These are phyloP conservation scores for Saccharomycodes ludwigii DNA, from an alignment of 805 yeast species.

Conservation along the genomic window DNA sequence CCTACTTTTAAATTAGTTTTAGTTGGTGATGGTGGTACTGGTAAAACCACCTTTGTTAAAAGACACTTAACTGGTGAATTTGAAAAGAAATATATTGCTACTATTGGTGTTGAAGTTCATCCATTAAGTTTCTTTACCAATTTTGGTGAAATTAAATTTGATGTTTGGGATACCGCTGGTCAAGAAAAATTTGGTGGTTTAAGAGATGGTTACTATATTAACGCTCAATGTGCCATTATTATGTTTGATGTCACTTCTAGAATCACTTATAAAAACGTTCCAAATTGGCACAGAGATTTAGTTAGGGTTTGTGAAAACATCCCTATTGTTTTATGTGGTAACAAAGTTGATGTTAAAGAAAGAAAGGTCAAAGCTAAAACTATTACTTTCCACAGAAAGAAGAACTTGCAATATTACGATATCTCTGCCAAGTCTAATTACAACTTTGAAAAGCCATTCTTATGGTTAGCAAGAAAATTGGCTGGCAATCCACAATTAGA, in stretches of 20 bases:
- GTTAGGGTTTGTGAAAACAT: constrained; percentile 99
- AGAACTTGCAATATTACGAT: constrained; percentile 98
- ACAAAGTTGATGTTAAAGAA: constrained; percentile 99
- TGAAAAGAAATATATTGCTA: constrained; percentile 97
- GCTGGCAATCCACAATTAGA: constrained; percentile 97
- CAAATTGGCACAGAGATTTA: constrained; percentile 99
- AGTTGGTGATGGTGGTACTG: constrained; percentile 99
- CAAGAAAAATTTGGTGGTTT: constrained; percentile 99
- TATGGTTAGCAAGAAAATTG: constrained; percentile 98
- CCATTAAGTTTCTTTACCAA: constrained; percentile 97
- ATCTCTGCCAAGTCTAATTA: constrained; percentile 99
- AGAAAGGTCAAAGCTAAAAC: constrained; percentile 99
- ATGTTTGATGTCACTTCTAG: constrained; percentile 99
- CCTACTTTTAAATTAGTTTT: constrained; percentile 97
- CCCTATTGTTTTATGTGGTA: constrained; percentile 97
- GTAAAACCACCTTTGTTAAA: constrained; percentile 99
- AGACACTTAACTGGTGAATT: constrained; percentile 99
- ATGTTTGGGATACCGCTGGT: constrained; percentile 99
- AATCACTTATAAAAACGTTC: constrained; percentile 98
- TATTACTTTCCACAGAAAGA: constrained; percentile 99
- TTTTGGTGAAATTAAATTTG: constrained; percentile 97
- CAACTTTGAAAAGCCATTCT: constrained; percentile 99
- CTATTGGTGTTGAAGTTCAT: constrained; percentile 98
- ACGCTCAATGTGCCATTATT: constrained; percentile 99
- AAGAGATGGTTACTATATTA: constrained; percentile 98